Conservation (phyloP, 2,329 filamentous ascomycete genomes). For the Apiospora marii region DNA sequence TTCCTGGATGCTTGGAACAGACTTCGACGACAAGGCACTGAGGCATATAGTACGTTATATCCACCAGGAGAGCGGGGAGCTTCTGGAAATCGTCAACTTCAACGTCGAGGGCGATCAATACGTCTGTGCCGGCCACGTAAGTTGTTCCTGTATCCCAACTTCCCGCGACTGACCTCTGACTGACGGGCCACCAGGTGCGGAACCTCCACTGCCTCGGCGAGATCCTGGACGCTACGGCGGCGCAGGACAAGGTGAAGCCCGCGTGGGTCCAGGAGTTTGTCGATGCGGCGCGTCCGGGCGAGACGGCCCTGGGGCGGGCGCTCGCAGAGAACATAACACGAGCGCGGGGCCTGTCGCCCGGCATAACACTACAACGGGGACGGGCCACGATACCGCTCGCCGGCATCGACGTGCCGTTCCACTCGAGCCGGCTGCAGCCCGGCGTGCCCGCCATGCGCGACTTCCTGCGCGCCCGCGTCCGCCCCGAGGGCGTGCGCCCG, state of each 20-base stretch:
- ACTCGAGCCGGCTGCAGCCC: neutral
- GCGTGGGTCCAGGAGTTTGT: neutral
- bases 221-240: neutral
- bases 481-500: conserved; percentile 93
- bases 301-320: neutral
- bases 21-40: neutral
- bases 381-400: neutral
- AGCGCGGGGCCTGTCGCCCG: neutral
- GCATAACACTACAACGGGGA: neutral
- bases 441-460: neutral
- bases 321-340: neutral
- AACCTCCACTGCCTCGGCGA: neutral
- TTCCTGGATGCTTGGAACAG: neutral
- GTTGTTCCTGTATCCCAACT: too few species aligned
- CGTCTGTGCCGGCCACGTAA: neutral
- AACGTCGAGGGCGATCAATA: neutral
- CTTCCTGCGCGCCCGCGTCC: conserved; percentile 58
- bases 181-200: neutral
- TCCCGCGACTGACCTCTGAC: too few species aligned
- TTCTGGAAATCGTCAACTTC: conserved; percentile 80
- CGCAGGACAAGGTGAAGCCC: neutral
- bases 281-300: neutral
- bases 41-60: conserved; percentile 71
- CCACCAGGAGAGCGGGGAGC: conserved; percentile 89
- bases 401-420: conserved; percentile 22